Evolutionary conservation across 2,329 filamentous ascomycete genomes (phyloP).

Genomic region (Pseudohalonectria lignicola): DNA sequence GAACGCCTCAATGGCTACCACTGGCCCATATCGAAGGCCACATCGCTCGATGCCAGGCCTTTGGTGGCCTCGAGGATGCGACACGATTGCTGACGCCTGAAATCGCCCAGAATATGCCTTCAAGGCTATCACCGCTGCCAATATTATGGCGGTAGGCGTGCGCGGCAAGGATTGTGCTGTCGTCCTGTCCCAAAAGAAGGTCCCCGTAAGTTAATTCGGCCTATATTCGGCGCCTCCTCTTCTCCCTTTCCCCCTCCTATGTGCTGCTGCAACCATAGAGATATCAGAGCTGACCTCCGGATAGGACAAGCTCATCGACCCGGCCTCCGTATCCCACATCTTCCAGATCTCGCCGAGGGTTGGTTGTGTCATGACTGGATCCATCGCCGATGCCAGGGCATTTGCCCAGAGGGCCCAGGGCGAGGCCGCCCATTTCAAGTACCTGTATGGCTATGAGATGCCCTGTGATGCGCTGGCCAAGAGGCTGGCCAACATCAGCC

Average conservation of each 20-base stretch:
- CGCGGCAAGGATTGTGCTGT: slow-evolving; percentile 96
- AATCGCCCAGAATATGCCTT: slow-evolving; percentile 99
- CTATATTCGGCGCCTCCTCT: slow-evolving; percentile 25
- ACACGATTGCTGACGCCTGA: slow-evolving; percentile 15
- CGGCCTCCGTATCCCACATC: slow-evolving; percentile 91
- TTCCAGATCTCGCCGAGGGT: slow-evolving; percentile 95
- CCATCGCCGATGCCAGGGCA: slow-evolving; percentile 92
- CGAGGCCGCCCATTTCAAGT: slow-evolving; percentile 94
- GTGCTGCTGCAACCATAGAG: no score
- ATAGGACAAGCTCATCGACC: slow-evolving; percentile 98
- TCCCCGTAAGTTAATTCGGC: no score
- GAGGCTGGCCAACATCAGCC: slow-evolving; percentile 95
- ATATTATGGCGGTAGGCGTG: slow-evolving; percentile 96
- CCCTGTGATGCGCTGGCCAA: slow-evolving; percentile 94
- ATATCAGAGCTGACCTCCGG: slow-evolving; percentile 18
- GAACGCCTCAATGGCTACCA: no score
- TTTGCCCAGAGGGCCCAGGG: slow-evolving; percentile 87
- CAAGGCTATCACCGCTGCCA: slow-evolving; percentile 98
- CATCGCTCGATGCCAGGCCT: no score
- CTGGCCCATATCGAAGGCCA: no score
- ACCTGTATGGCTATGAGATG: slow-evolving; percentile 99
- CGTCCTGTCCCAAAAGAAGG: slow-evolving; percentile 98
- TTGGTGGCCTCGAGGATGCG: no score
- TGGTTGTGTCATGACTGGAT: slow-evolving; percentile 96
- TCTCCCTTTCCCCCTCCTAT: no score